phyloP scores from a whole-genome alignment of 1,284 basidiomycete genomes.

The Vanrija sp. region DNA sequence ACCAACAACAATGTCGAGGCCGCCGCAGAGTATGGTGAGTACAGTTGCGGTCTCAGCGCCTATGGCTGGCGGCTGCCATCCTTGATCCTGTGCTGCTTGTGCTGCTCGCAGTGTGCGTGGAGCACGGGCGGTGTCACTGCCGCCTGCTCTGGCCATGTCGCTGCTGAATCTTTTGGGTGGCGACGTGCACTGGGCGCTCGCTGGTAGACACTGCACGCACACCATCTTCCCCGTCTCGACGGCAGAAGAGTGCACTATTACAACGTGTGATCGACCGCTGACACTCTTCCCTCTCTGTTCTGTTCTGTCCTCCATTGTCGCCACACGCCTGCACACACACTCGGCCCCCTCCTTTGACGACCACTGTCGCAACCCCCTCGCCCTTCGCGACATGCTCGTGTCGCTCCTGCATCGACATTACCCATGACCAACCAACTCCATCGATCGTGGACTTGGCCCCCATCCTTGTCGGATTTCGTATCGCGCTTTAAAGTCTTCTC shows the following conservation, averaged over 20 bases:
- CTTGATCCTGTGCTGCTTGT: neutral
- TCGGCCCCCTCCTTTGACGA: neutral
- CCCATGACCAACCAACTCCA: neutral
- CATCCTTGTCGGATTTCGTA: constrained; percentile 39
- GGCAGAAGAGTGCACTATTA: neutral
- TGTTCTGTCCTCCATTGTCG: neutral
- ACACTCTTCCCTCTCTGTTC: neutral
- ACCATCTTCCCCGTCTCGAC: neutral
- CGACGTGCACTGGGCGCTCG: neutral
- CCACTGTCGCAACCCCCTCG: neutral
- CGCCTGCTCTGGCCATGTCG: too few relatives aligned
- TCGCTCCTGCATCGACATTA: neutral
- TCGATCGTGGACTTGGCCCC: constrained; percentile 15
- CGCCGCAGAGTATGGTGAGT: constrained; percentile 46
- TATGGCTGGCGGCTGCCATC: neutral
- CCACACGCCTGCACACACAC: neutral
- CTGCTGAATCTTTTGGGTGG: neutral
- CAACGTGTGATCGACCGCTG: neutral
- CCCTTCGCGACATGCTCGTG: neutral
- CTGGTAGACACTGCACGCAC: neutral
- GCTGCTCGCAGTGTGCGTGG: neutral
- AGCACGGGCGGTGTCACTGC: too few relatives aligned
- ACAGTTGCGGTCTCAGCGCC: neutral
- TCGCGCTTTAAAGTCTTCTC: constrained; percentile 48
- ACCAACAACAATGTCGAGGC: constrained; percentile 38